Evolutionary conservation across 2,329 filamentous ascomycete genomes (phyloP), one percentile per base, ranked within the genome.

Genomic region (Aureobasidium zeae): DNA sequence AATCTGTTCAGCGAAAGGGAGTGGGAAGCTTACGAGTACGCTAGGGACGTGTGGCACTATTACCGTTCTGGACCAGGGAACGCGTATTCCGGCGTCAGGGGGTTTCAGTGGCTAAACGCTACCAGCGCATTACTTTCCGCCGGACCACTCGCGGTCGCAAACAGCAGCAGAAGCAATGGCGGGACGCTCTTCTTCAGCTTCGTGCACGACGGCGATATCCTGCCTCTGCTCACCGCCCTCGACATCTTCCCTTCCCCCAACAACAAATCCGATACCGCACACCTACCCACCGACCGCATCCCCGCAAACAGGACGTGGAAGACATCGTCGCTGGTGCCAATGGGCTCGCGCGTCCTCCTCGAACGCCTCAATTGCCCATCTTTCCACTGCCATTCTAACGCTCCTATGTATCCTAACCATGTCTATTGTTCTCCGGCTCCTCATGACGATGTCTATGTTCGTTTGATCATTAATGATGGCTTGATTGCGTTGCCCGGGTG

Each of bases 31-130:
- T 77, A 77, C 48, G 74, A 75, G 51, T 78, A 78, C 52, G 75
- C 73, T 2, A 65, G 74, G 21, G 74, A 78, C 52, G 30, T 77
- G 3, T 55, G 75, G 11, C 73, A 77, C 51, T 77, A 73, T 54
- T 78, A 78, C 54, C 67, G 74, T 21, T 67, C 71, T 7, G 75
- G 75, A 0, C 72, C 74, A 1, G 75, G 74, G 1, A 76, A 73
- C 47, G 62, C 59, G 21, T 77, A 73, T 50, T 68, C 67, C 2
- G 62, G 63, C 5, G 60, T 65, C 1, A 73, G 77, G 71, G 75
- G 75, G 2, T 73, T 66, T 67, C 55, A 76, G 8, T 79, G 72
- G 70, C 51, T 79, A 33, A 75, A 77, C 54, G 72, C 73, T 3
- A 77, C 73, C 0, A 61, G 66, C 5, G 60, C 66, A 34, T 54